Percentiles rank a stretch among this genome's conserved stretches.
These are phyloP conservation scores for Candida takata DNA, from an alignment of 805 yeast genomes.

Conservation along the genomic window DNA sequence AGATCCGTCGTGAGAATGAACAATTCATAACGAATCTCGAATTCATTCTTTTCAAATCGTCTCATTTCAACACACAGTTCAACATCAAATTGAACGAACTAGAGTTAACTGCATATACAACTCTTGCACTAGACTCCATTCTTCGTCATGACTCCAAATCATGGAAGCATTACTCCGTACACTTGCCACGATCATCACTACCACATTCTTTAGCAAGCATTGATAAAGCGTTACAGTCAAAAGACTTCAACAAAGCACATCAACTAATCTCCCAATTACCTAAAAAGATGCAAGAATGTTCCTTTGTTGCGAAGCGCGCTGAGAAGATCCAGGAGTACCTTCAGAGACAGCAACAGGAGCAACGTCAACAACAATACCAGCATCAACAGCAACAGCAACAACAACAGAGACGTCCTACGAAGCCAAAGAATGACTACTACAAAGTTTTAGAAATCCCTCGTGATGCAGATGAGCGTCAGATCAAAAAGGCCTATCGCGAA, in stretches of 20 bases:
- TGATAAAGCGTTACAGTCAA: slow-evolving; percentile 26
- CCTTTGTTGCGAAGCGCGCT: slow-evolving; percentile 25
- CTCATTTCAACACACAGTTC: slow-evolving; percentile 15
- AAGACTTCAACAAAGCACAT: slow-evolving; percentile 32
- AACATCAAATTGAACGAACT: slow-evolving; percentile 16
- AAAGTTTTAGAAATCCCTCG: slow-evolving; percentile 62
- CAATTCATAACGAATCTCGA: slow-evolving; percentile 16
- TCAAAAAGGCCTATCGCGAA: slow-evolving; percentile 74
- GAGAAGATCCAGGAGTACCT: slow-evolving; percentile 17
- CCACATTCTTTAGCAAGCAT: slow-evolving; percentile 30
- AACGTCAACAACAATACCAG: slow-evolving; percentile 40
- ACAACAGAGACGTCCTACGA: slow-evolving; percentile 24
- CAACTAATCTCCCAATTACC: slow-evolving; percentile 34
- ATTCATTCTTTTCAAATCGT: slow-evolving; percentile 12
- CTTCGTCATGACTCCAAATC: slow-evolving; percentile 22
- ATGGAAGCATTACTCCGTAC: slow-evolving; percentile 24
- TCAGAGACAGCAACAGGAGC: slow-evolving; percentile 38
- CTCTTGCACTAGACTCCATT: slow-evolving; percentile 36
- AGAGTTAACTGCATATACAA: slow-evolving; percentile 27
- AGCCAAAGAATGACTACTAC: slow-evolving; percentile 62
- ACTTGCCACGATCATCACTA: slow-evolving; percentile 11
- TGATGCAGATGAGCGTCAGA: slow-evolving; percentile 62
- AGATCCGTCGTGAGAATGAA: slow-evolving; percentile 18
- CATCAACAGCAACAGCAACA: slow-evolving; percentile 33
- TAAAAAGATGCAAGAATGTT: slow-evolving; percentile 29